A percentile compares a stretch with the other conserved stretches of the same genome.
phyloP scores from a whole-genome alignment of 139 green algal genomes.

The Tetratostichococcus sp. region DNA sequence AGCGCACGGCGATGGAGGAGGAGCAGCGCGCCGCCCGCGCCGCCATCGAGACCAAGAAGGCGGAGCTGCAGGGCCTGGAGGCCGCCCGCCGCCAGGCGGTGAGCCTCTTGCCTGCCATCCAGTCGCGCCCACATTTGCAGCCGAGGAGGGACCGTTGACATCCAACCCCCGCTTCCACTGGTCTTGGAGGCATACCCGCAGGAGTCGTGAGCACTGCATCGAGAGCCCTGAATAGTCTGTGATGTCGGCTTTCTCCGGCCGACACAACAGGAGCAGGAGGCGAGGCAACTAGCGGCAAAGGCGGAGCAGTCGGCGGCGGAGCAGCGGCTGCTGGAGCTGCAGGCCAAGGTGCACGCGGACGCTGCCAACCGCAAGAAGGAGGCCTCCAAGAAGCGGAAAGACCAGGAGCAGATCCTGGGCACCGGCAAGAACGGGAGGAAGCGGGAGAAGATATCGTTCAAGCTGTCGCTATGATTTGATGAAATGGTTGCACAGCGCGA shows the following conservation, averaged over 20 bases:
- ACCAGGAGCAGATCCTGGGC: background rate
- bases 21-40: background rate
- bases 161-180: no score
- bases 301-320: background rate
- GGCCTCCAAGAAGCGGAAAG: background rate
- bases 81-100: background rate
- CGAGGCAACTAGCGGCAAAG: background rate
- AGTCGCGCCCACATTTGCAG: no score
- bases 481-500: no score
- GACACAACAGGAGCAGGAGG: background rate
- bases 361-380: background rate
- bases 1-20: background rate
- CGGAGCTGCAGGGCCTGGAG: background rate
- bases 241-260: no score
- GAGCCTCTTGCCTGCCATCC: background rate
- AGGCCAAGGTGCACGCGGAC: background rate
- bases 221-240: no score
- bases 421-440: background rate
- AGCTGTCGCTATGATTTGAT: background rate
- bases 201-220: no score
- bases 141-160: no score
- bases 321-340: background rate
- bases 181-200: no score
- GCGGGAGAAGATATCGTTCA: background rate
- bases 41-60: background rate